These are phyloP conservation scores for Corrigiola litoralis DNA, from an alignment of 179 eudicot species.

Conservation along the genomic window DNA sequence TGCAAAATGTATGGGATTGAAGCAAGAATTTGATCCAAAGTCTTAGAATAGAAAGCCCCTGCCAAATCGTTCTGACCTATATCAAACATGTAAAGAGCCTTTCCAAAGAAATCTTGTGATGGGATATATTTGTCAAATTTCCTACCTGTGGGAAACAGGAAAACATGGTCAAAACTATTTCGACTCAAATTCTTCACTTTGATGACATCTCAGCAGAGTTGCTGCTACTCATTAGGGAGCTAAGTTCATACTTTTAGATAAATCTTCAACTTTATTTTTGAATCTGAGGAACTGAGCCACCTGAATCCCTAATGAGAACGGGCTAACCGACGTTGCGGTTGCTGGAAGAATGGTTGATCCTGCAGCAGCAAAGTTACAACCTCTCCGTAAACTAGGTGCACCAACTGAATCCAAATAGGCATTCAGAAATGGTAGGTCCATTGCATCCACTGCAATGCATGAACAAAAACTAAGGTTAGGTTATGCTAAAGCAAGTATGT, in stretches of 20 bases:
- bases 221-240: not conserved
- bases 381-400: constrained; percentile 55
- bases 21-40: constrained; percentile 67
- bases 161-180: not conserved
- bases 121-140: constrained; percentile 62
- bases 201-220: not conserved
- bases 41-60: constrained; percentile 71
- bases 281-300: constrained; percentile 76
- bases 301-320: constrained; percentile 80
- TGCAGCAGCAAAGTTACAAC: constrained; percentile 79
- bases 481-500: too few relatives aligned
- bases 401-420: constrained; percentile 74
- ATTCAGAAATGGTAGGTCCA: constrained; percentile 77
- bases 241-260: constrained; percentile 44
- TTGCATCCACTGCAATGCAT: constrained; percentile 63
- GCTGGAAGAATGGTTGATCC: constrained; percentile 79
- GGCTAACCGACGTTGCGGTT: constrained; percentile 61
- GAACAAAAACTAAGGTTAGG: not conserved
- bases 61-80: constrained; percentile 92
- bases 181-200: too few relatives aligned
- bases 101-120: constrained; percentile 47
- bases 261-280: constrained; percentile 56
- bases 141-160: constrained; percentile 40
- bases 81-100: constrained; percentile 83
- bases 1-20: constrained; percentile 59